These are phyloP conservation scores for Penicillium polonicum DNA, from an alignment of 2,329 filamentous ascomycete species.

Conservation along the genomic window DNA sequence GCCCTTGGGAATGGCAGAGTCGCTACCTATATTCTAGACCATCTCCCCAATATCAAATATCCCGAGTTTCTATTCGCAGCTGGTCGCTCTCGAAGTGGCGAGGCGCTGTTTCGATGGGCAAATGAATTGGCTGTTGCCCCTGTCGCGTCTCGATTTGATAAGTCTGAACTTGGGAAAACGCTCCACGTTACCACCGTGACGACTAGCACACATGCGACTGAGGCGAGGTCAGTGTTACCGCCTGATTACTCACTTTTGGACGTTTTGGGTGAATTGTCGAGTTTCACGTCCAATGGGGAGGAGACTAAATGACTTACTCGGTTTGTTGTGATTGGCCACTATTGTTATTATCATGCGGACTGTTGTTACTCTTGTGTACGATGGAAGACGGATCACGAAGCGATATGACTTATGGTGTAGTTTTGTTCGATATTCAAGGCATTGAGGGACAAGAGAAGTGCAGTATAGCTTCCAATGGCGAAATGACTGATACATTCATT, in stretches of 20 bases:
- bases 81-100: constrained; percentile 84
- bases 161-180: not conserved
- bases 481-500: not conserved
- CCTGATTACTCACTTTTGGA: constrained; percentile 55
- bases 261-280: constrained; percentile 8
- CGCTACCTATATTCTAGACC: constrained; percentile 67
- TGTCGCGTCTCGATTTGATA: not conserved
- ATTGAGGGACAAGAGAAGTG: not conserved
- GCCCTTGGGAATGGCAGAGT: constrained; percentile 44
- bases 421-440: not conserved
- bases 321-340: not conserved
- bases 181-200: constrained; percentile 71
- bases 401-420: not conserved
- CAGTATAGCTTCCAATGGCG: not conserved
- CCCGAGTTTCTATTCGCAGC: constrained; percentile 85
- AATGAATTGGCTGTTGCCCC: constrained; percentile 63
- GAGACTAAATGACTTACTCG: constrained; percentile 53
- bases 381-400: not conserved
- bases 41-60: constrained; percentile 53
- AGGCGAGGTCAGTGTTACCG: constrained; percentile 76
- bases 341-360: not conserved
- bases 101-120: constrained; percentile 92
- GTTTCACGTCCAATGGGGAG: not conserved
- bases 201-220: constrained; percentile 77
- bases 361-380: not conserved